Base-by-base conservation (phyloP, 2,329 filamentous ascomycete species). In the Cercospora zeae-maydis region DNA sequence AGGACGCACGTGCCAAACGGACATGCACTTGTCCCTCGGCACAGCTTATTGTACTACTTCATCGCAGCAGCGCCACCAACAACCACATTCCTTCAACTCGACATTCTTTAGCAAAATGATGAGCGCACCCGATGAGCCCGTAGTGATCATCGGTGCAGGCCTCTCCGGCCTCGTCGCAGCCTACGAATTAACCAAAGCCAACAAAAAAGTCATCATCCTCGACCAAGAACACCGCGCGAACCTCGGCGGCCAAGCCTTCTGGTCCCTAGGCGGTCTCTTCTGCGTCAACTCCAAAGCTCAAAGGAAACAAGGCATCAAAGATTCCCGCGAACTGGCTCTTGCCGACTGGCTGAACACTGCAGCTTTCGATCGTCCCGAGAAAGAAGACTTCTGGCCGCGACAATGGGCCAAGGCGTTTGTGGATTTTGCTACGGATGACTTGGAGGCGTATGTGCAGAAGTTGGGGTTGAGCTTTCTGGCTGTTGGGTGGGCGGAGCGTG, bases 151-250 rank as follows among this genome's bases (percentile, higher is more conserved):
- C 49, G 49, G 49, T n/a, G 49, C 49, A n/a, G 49, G 49, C 27
- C 49, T 53, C n/a, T 53, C 49, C 30, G 49, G 49, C 30, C 49
- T 53, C 31, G 49, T 53, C 49, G 31, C 49, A 53, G 49, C 49
- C 31, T 34, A 53, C 49, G 49, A 53, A 53, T n/a, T 53, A 10
- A 53, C 49, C 24, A 53, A 53, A 53, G 49, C 49, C 27, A 53
- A 53, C n/a, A 53, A 33, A 53, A 27, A 14, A 16, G n/a, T 53
- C 19, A 53, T 53, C 27, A 53, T 53, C 49, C 16, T 53, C 27
- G 49, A 53, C 16, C 49, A 53, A 53, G 49, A 53, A 21, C 49
- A 53, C 49, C 27, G 31, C 27, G 49, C 49, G 10, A 53, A 53
- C 30, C 49, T 53, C 16, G 49, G 49, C 27, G 49, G 49, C 31